phyloP scores from a whole-genome alignment of 495 filamentous ascomycete species.

The Lophiostoma macrostomum region DNA sequence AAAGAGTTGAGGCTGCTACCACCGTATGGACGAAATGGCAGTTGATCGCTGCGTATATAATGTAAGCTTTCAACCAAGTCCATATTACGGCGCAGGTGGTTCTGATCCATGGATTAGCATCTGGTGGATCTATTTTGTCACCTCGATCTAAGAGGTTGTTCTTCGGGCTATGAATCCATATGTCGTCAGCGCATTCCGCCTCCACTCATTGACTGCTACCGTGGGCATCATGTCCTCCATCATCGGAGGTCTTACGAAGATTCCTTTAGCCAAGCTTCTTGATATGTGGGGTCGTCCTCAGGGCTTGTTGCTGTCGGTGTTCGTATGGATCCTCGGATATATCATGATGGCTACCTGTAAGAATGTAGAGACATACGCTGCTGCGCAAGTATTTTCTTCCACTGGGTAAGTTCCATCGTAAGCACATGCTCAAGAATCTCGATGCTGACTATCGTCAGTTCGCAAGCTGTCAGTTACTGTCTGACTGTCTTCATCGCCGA shows the following conservation, averaged over 20 bases:
- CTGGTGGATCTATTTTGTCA: slow-evolving; percentile 49
- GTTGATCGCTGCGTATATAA: slow-evolving; percentile 43
- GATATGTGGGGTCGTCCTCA: slow-evolving; percentile 61
- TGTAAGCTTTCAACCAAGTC: slow-evolving; percentile 31
- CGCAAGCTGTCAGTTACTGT: slow-evolving; percentile 28
- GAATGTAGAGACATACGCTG: slow-evolving; percentile 47
- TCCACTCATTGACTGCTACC: slow-evolving; percentile 36
- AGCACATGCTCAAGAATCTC: background rate
- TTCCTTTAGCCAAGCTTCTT: slow-evolving; percentile 63
- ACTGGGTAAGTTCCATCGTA: slow-evolving; percentile 40
- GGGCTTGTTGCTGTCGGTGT: slow-evolving; percentile 49
- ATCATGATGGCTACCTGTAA: slow-evolving; percentile 51
- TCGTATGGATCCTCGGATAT: slow-evolving; percentile 43
- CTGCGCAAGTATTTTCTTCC: slow-evolving; percentile 53
- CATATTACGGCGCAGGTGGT: background rate
- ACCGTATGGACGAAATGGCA: slow-evolving; percentile 44
- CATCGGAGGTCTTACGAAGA: slow-evolving; percentile 59
- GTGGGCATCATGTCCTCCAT: slow-evolving; percentile 48
- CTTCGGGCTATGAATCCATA: slow-evolving; percentile 25
- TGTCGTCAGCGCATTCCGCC: slow-evolving; percentile 35
- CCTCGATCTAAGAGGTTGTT: slow-evolving; percentile 43
- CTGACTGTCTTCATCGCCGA: slow-evolving; percentile 34
- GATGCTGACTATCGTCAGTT: slow-evolving; percentile 7
- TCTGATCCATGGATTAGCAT: slow-evolving; percentile 39
- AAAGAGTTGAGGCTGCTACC: slow-evolving; percentile 46